Percentiles rank a stretch among this genome's conserved stretches.
Evolutionary conservation across 257 asterid genomes (phyloP).

Genomic region (Solanum sitiens): DNA sequence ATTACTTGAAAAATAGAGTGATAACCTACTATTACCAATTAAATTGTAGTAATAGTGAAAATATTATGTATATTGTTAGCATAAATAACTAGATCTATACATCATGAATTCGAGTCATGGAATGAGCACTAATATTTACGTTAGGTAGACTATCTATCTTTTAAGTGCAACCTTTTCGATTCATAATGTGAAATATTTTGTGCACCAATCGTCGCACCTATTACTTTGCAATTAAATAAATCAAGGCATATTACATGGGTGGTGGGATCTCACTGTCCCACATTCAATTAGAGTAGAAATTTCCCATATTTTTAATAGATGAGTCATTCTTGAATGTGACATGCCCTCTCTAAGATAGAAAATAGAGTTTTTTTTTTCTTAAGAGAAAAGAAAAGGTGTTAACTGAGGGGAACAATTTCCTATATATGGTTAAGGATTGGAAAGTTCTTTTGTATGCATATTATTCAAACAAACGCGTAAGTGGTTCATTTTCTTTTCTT

Average conservation of each 20-base stretch:
- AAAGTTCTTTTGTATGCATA: not conserved
- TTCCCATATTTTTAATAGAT: not conserved
- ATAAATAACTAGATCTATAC: not conserved
- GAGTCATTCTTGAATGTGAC: not conserved
- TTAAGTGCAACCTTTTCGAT: not conserved
- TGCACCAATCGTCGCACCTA: fast-evolving
- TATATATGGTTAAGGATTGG: not conserved
- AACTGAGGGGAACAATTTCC: not conserved
- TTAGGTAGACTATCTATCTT: not conserved
- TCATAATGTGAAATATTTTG: not conserved
- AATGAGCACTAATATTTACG: not conserved
- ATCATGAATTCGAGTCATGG: not conserved
- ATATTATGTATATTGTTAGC: not conserved
- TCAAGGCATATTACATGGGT: not conserved
- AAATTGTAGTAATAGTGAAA: not conserved
- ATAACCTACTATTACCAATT: not conserved
- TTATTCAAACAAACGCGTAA: not conserved
- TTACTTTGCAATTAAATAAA: not conserved
- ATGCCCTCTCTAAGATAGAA: not conserved
- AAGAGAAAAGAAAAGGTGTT: not conserved
- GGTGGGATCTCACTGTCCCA: not conserved
- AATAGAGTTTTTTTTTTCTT: not conserved
- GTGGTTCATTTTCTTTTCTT: not conserved
- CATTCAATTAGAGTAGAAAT: not conserved
- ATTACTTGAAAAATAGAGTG: not conserved